Conservation (phyloP, 2,329 filamentous ascomycete genomes). For the Dryadomyces quercivorus region DNA sequence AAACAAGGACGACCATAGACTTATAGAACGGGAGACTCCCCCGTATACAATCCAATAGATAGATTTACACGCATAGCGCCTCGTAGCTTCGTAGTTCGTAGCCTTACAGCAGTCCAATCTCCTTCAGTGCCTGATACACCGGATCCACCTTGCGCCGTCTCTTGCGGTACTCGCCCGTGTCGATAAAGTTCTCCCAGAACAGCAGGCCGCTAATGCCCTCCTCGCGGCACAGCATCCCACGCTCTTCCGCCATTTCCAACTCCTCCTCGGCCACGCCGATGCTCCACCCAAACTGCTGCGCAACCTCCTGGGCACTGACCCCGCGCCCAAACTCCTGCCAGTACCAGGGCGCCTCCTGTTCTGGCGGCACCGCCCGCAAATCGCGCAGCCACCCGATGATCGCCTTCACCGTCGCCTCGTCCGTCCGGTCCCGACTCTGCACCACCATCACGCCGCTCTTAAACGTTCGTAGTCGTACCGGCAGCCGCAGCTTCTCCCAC, state of each 20-base stretch:
- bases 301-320: conserved; percentile 79
- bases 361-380: conserved; percentile 51
- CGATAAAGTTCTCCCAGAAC: conserved; percentile 79
- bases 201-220: conserved; percentile 81
- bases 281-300: conserved; percentile 90
- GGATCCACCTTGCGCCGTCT: conserved; percentile 24
- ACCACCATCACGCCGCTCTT: conserved; percentile 92
- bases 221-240: conserved; percentile 76
- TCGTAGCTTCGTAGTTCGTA: too few relatives aligned
- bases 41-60: neutral
- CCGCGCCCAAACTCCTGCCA: conserved; percentile 69
- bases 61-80: neutral
- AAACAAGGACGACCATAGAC: neutral
- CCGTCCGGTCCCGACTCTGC: conserved; percentile 75
- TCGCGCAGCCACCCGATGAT: conserved; percentile 68
- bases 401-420: conserved; percentile 75
- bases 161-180: conserved; percentile 27
- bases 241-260: conserved; percentile 92
- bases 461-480: conserved; percentile 77
- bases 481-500: conserved; percentile 80
- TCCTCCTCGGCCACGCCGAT: conserved; percentile 92
- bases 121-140: conserved; percentile 29
- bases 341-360: conserved; percentile 53
- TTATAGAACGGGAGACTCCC: neutral
- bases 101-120: conserved; percentile 24